Conservation (phyloP, 805 yeast species). For the Nakazawaea populi region DNA sequence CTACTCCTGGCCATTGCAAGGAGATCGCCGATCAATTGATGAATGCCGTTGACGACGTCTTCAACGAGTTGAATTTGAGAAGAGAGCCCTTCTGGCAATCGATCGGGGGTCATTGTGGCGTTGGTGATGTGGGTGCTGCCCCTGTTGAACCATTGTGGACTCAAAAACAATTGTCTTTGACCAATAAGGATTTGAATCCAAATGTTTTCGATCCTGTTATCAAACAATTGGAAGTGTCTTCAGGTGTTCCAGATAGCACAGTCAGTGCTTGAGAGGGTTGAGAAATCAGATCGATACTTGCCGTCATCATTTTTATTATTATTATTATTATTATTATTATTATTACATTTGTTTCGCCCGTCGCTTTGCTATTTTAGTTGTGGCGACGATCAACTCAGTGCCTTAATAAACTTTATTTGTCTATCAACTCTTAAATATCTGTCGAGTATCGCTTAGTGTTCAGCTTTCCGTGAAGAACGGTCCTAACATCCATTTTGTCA, state of each 20-base stretch:
- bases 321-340: no score
- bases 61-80: slow-evolving; percentile 66
- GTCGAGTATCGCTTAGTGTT: no score
- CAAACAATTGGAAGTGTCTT: slow-evolving; percentile 61
- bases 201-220: slow-evolving; percentile 62
- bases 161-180: slow-evolving; percentile 62
- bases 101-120: slow-evolving; percentile 88
- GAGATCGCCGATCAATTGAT: slow-evolving; percentile 73
- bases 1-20: slow-evolving; percentile 92
- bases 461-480: no score
- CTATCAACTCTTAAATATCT: no score
- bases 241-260: slow-evolving; percentile 42
- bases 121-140: slow-evolving; percentile 51
- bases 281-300: no score
- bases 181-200: slow-evolving; percentile 56
- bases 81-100: slow-evolving; percentile 73
- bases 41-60: slow-evolving; percentile 74
- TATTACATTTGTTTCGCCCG: no score
- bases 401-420: no score
- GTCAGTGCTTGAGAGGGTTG: background rate
- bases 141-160: slow-evolving; percentile 79
- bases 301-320: no score
- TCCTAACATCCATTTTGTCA: no score
- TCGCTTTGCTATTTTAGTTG: no score
- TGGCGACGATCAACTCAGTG: no score